Base-by-base conservation (phyloP, 2,329 filamentous ascomycete species). In the Colletotrichum horii region DNA sequence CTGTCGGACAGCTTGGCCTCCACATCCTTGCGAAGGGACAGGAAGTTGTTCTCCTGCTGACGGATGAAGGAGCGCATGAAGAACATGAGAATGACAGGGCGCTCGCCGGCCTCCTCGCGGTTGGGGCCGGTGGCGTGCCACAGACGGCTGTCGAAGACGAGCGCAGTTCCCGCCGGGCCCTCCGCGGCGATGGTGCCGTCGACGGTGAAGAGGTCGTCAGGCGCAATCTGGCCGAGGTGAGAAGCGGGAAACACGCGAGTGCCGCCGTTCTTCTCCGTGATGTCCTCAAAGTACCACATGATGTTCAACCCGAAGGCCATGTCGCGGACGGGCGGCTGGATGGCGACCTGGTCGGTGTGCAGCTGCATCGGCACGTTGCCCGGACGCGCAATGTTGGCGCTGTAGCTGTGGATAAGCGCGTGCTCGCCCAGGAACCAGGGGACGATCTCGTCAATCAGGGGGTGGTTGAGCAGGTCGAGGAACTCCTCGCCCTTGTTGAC, bases 401-500 rank as follows among this genome's bases (percentile, higher is more conserved):
- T 70, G 67, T 70, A 70, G 67, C 56, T 70, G 67, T 70, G 67
- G n/a, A 70, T 62, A 7, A 70, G 58, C n/a, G 68, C 68, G 30
- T 71, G 60, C 36, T 71, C 58, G 9, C 58, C 68, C 19, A 71
- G 60, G 22, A 65, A 70, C 65, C 65, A 73, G 56, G 71, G 71
- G 9, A 73, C 65, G 19, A 73, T 28, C 32, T 55, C 65, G 58
- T 73, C 71, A 8, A 73, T 73, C 36, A 73, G 24, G 4, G 71
- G 71, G 58, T 73, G 71, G 38, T 73, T 73, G 8, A 73, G 71
- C 3, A 73, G 11, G 15, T 73, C 70, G 0, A 73, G 14, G 2
- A 73, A 73, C 34, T 73, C 65, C 6, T 73, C 70, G 11, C 70
- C 70, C 24, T 73, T 73, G 55, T 73, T 73, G 65, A 73, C 7